Base-by-base conservation (phyloP, 176 grass and related monocot genomes). In the Carex pumila region DNA sequence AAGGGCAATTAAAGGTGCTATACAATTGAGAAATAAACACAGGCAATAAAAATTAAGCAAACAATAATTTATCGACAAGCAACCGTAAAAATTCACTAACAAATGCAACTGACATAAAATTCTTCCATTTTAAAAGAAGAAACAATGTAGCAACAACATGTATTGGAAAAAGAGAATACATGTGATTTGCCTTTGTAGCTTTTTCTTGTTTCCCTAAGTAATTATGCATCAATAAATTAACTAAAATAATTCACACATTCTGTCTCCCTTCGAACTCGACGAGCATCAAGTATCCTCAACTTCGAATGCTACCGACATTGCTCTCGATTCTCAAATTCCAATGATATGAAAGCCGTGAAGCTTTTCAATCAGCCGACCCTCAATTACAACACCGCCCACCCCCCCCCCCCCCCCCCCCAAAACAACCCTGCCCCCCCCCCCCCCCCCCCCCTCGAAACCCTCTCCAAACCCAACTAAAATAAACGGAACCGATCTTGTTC, bases 91-190 rank as follows among this genome's bases (percentile, higher is more conserved):
- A 80, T 19, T 81, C 34, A 39, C 59, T 14, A 45, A 81, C 15
- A 8, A 14, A 41, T 19, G 8, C 14, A 39, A 59, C 59, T 29
- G 59, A 65, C n/a, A 81, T 65, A 9, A 81, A 29, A 43, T 81
- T 22, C 17, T 81, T 63, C 15, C 56, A 63, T 45, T 63, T 15
- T 49, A 81, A 81, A 45, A 61, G 12, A 58, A 15, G 19, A 21
- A 81, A 81, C 61, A 81, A 63, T 81, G 79, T 63, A 63, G 39
- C 79, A 81, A 18, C 77, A 80, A 45, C 61, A 81, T 81, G 79
- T 47, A 62, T 81, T 29, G 61, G 21, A 64, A 81, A 81, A 81
- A 62, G 34, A 49, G 37, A 78, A 78, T 57, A 78, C 73, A 78
- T 78, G 71, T 54, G 73, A 78, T 47, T 71, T 78, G 72, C 73